Percentiles rank a stretch among this genome's conserved stretches.
Conservation (phyloP, 495 filamentous ascomycete genomes). For the Neurospora sp. region DNA sequence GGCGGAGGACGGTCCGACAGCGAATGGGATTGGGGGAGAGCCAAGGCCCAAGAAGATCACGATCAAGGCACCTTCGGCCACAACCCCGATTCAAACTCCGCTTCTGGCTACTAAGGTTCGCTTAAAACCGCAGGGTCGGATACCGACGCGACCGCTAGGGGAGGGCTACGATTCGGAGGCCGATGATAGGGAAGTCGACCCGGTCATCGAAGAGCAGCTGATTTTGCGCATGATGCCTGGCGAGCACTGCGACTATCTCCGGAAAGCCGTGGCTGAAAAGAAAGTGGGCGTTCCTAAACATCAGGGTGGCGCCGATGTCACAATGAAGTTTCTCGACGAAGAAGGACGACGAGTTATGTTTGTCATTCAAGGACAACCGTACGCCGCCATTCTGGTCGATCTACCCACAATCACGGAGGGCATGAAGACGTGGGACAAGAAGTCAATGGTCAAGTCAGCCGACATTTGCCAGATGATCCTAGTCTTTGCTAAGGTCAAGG, state of each 20-base stretch:
- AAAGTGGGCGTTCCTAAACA: conserved; percentile 53
- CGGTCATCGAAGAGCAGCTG: conserved; percentile 77
- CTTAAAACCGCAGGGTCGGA: conserved; percentile 35
- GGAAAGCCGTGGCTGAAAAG: conserved; percentile 57
- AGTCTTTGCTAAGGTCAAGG: conserved; percentile 58
- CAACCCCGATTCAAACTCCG: neutral
- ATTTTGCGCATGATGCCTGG: conserved; percentile 82
- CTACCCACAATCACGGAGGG: conserved; percentile 86
- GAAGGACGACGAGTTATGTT: conserved; percentile 67
- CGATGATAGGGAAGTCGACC: conserved; percentile 78
- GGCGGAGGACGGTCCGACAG: conserved; percentile 30
- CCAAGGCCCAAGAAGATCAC: conserved; percentile 31
- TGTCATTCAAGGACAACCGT: conserved; percentile 56
- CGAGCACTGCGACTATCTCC: conserved; percentile 72
- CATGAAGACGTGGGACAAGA: conserved; percentile 94
- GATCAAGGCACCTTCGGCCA: conserved; percentile 11
- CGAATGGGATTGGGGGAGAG: conserved; percentile 15
- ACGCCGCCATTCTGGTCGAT: conserved; percentile 76
- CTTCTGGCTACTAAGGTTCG: conserved; percentile 14
- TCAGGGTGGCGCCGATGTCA: conserved; percentile 58
- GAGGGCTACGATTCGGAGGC: conserved; percentile 97
- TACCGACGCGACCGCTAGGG: conserved; percentile 56
- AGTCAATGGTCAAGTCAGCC: conserved; percentile 82
- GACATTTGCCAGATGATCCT: conserved; percentile 95
- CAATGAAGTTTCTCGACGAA: conserved; percentile 65